Base-by-base conservation (phyloP, 2,329 filamentous ascomycete species). In the Xenosphaeropsis pyriputrescens region DNA sequence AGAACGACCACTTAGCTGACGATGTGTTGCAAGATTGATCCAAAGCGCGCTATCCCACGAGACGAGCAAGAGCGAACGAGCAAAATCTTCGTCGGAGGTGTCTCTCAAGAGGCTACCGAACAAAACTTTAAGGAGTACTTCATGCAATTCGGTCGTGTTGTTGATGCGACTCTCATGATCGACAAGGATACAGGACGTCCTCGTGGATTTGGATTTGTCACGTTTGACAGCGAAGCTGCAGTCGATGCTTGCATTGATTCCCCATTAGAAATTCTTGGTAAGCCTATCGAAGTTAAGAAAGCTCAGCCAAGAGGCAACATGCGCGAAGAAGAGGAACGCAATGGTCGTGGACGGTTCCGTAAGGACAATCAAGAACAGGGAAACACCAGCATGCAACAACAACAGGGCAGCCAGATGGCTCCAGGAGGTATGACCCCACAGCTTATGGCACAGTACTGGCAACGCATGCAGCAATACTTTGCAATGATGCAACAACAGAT, bases 81-180 rank as follows among this genome's bases (percentile, higher is more conserved):
- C 61, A 98, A 98, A 62, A 98, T 98, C 49, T 98, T 98, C 50
- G 91, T 98, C 16, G 91, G 91, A 22, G 91, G 91, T 53, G 91
- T 98, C 40, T 93, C 85, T 58, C 91, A 96, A 62, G 91, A 98
- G 53, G 91, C 89, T 0, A 95, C 85, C 1, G 91, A 98, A 53
- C 79, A 88, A 44, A 86, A 96, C 56, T 98, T 98, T 58, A 86
- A 85, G 54, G 80, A 91, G 42, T 98, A 94, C 62, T 98, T 98
- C 63, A 85, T 83, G 53, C 85, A 94, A 53, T 98, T 96, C 51
- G 91, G 91, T 18, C 79, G 89, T 43, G 91, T 98, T 15, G 80
- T 98, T 30, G 91, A 98, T 61, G 91, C 91, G 2, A 98, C 91
- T 0, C 75, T 98, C 2, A 98, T 98, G 91, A 98, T 98, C 78